phyloP scores from a whole-genome alignment of 176 grass and related monocot genomes.

The Aegilops tauschii region DNA sequence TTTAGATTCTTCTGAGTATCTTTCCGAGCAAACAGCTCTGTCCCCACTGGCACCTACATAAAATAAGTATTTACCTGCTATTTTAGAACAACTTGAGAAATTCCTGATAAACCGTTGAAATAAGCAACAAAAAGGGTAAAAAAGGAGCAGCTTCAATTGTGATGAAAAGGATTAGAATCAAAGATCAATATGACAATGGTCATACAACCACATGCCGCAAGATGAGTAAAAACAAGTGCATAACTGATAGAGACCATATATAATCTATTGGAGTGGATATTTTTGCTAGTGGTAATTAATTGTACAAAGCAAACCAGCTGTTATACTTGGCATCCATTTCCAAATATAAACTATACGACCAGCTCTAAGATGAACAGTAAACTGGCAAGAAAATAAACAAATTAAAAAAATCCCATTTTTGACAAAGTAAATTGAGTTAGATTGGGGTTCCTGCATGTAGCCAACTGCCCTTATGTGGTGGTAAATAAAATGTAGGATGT shows the following conservation, averaged over 20 bases:
- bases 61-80: not conserved
- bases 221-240: not conserved
- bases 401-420: not conserved
- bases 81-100: not conserved
- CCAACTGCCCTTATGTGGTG: not conserved
- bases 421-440: not conserved
- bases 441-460: not conserved
- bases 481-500: not conserved
- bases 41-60: conserved; percentile 23
- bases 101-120: not conserved
- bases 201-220: not conserved
- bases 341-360: not conserved
- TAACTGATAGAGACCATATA: not conserved
- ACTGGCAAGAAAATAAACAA: not conserved
- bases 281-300: not conserved
- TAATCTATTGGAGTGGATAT: not conserved
- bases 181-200: not conserved
- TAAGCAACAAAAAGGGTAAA: conserved; percentile 7
- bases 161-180: not conserved
- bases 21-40: conserved; percentile 3
- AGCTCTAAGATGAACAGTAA: not conserved
- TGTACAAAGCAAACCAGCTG: not conserved
- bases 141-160: not conserved
- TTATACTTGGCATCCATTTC: not conserved
- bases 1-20: conserved; percentile 10